phyloP scores from a whole-genome alignment of 495 filamentous ascomycete species.

The Aspergillus cavernicola region DNA sequence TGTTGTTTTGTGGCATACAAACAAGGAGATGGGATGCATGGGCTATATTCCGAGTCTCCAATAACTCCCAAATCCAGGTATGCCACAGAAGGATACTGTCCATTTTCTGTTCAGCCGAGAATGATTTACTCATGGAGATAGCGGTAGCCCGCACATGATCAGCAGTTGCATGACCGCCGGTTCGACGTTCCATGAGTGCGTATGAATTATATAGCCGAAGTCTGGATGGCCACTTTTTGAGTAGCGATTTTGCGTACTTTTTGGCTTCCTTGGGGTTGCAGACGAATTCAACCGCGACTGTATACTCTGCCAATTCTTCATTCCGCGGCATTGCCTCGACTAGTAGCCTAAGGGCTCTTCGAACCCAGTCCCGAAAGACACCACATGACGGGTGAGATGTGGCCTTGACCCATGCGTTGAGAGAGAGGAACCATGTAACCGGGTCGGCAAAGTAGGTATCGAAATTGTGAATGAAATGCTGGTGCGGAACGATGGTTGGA shows the following conservation, averaged over 20 bases:
- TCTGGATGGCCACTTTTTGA: slow-evolving; percentile 64
- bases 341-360: slow-evolving; percentile 53
- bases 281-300: slow-evolving; percentile 63
- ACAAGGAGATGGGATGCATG: slow-evolving; percentile 48
- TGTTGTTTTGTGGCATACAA: slow-evolving; percentile 31
- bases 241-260: slow-evolving; percentile 66
- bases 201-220: slow-evolving; percentile 74
- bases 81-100: slow-evolving; percentile 59
- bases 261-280: slow-evolving; percentile 54
- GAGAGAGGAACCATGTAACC: slow-evolving; percentile 40
- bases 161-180: slow-evolving; percentile 51
- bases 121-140: slow-evolving; percentile 50
- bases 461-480: slow-evolving; percentile 31
- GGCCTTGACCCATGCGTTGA: slow-evolving; percentile 29
- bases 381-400: slow-evolving; percentile 12
- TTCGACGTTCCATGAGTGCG: slow-evolving; percentile 64
- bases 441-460: slow-evolving; percentile 40
- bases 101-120: slow-evolving; percentile 33
- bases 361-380: slow-evolving; percentile 46
- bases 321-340: slow-evolving; percentile 34
- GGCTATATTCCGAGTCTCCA: slow-evolving; percentile 45
- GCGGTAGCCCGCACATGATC: slow-evolving; percentile 64
- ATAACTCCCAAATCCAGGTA: slow-evolving; percentile 67
- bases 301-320: slow-evolving; percentile 63
- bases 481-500: slow-evolving; percentile 25